These are phyloP conservation scores for Mycena alexandri DNA, from an alignment of 768 basidiomycete genomes.

Conservation along the genomic window DNA sequence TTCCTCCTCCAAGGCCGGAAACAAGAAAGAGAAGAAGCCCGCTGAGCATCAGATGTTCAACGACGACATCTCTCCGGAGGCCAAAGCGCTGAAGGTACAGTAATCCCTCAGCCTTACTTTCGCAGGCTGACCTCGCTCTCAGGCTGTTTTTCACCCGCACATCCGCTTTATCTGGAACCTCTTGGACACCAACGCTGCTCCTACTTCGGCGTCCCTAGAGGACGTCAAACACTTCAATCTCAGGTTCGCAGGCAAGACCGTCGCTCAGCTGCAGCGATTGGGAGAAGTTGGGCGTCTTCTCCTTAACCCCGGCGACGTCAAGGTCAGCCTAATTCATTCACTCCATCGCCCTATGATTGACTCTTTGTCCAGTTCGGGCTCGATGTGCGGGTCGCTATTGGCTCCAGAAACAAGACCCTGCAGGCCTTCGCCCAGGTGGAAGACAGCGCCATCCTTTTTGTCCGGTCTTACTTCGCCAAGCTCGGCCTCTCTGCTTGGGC, in stretches of 20 bases:
- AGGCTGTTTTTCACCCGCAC: slow-evolving; percentile 16
- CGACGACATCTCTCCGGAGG: not conserved
- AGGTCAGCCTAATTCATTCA: slow-evolving; percentile 10
- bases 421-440: slow-evolving; percentile 15
- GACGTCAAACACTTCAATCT: slow-evolving; percentile 15
- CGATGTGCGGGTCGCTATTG: not conserved
- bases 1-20: slow-evolving; percentile 6
- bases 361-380: slow-evolving; percentile 12
- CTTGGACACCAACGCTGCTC: not conserved
- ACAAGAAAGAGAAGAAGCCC: slow-evolving; percentile 10
- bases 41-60: slow-evolving; percentile 28
- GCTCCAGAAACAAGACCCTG: slow-evolving; percentile 6
- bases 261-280: slow-evolving; percentile 9
- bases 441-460: slow-evolving; percentile 16
- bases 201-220: not conserved
- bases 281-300: not conserved
- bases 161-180: slow-evolving; percentile 10
- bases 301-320: slow-evolving; percentile 14
- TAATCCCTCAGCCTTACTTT: not conserved
- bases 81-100: not conserved
- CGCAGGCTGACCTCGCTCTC: not conserved
- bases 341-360: not conserved
- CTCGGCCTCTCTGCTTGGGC: slow-evolving; percentile 25
- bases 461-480: slow-evolving; percentile 19
- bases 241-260: slow-evolving; percentile 17